Conservation (phyloP, 192 early-diverging fungal genomes). For the Chytriomyces hyalinus region DNA sequence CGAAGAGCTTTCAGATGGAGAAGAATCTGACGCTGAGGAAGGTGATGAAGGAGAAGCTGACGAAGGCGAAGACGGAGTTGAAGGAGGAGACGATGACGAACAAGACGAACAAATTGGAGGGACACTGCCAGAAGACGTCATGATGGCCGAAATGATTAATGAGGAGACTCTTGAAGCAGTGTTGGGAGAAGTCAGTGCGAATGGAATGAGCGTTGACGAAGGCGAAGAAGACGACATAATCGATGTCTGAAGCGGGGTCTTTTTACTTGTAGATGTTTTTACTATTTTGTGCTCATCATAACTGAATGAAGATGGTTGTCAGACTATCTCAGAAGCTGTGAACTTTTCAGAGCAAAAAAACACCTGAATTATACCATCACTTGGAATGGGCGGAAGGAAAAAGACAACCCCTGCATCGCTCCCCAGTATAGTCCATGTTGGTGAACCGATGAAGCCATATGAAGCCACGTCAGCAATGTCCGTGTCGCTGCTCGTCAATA, state of each 20-base stretch:
- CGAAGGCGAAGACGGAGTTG: background rate
- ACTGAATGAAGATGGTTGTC: no score
- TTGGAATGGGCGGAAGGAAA: no score
- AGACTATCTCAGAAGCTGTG: no score
- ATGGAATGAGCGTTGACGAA: background rate
- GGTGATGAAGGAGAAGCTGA: background rate
- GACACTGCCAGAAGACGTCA: background rate
- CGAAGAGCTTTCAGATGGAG: background rate
- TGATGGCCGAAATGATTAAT: background rate
- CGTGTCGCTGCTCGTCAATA: no score
- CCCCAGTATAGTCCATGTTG: no score
- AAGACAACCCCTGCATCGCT: no score
- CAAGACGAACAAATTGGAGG: constrained; percentile 10
- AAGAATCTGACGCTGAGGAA: background rate
- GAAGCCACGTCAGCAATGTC: no score
- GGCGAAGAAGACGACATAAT: background rate
- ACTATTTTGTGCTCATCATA: no score
- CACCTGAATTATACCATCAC: no score
- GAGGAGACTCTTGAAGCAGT: background rate
- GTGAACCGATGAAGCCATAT: no score
- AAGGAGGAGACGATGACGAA: background rate
- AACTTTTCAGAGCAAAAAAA: no score
- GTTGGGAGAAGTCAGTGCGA: background rate
- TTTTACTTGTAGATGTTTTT: background rate
- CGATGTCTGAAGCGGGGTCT: background rate